Conservation (phyloP, 805 yeast species). For the Monosporozyma aerobia region DNA sequence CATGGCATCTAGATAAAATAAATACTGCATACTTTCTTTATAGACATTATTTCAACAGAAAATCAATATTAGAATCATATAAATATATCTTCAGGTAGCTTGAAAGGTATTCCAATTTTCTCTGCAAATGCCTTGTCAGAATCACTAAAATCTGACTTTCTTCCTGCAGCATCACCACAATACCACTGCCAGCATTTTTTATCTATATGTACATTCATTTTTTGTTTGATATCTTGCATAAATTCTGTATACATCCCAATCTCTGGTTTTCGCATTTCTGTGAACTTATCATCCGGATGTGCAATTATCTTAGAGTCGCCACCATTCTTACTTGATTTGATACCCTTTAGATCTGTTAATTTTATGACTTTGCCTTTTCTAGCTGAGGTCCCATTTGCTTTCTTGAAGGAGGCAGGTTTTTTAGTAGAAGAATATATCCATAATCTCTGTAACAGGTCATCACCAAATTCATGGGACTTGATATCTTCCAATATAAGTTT, state of each 20-base stretch:
- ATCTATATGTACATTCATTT: conserved; percentile 1
- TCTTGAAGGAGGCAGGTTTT: conserved; percentile 32
- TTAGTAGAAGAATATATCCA: conserved; percentile 61
- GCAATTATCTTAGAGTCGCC: background rate
- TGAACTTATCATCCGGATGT: conserved; percentile 10
- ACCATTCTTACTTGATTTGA: background rate
- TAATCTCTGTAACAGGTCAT: conserved; percentile 18
- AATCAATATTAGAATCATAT: background rate
- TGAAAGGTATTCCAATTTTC: conserved; percentile 43
- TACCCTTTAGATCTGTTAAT: background rate
- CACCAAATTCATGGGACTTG: conserved; percentile 19
- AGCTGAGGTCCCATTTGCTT: background rate
- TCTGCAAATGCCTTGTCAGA: conserved; percentile 67
- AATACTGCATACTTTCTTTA: background rate
- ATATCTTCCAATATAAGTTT: conserved; percentile 30
- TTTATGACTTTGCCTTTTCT: background rate
- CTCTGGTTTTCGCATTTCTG: conserved; percentile 58
- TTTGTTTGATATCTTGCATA: conserved; percentile 29
- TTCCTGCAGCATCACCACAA: conserved; percentile 98
- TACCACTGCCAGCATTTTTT: conserved; percentile 27
- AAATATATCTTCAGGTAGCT: conserved; percentile 66
- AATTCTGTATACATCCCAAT: conserved; percentile 68
- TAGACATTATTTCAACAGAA: background rate
- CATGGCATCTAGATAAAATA: background rate
- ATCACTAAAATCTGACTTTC: conserved; percentile 68